Evolutionary conservation across 768 basidiomycete genomes (phyloP).

Genomic region (Epithele typhae): DNA sequence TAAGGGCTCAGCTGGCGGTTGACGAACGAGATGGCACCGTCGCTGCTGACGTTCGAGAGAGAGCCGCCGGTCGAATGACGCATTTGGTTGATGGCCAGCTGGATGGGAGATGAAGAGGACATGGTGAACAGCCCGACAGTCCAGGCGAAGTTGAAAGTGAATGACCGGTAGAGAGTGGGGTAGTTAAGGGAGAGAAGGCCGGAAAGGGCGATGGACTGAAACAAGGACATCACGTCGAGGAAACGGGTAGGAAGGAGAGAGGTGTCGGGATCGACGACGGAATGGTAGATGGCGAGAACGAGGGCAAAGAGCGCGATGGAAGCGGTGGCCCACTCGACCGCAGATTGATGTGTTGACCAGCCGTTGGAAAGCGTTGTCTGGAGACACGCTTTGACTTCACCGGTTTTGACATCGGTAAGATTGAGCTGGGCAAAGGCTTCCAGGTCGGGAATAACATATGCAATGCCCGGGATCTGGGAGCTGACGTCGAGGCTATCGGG

Average conservation of each 20-base stretch:
- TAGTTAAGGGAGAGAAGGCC: slow-evolving; percentile 85
- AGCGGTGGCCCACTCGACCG: slow-evolving; percentile 77
- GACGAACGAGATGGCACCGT: slow-evolving; percentile 67
- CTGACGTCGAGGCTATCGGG: slow-evolving; percentile 50
- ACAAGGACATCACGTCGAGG: slow-evolving; percentile 77
- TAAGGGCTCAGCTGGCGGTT: slow-evolving; percentile 82
- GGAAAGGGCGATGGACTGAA: slow-evolving; percentile 79
- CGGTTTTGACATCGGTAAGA: slow-evolving; percentile 63
- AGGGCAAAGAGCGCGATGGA: slow-evolving; percentile 60
- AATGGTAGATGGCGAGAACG: slow-evolving; percentile 49
- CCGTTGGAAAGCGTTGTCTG: slow-evolving; percentile 93
- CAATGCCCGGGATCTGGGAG: slow-evolving; percentile 66
- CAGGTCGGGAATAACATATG: slow-evolving; percentile 85
- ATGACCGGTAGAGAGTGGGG: slow-evolving; percentile 77
- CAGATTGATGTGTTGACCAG: slow-evolving; percentile 69
- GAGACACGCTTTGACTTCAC: slow-evolving; percentile 79
- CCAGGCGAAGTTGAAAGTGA: slow-evolving; percentile 87
- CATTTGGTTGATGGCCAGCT: slow-evolving; percentile 77
- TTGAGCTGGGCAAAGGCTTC: slow-evolving; percentile 85
- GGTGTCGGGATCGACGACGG: slow-evolving; percentile 48
- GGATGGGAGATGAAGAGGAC: slow-evolving; percentile 54
- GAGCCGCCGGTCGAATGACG: slow-evolving; percentile 78
- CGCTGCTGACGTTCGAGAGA: slow-evolving; percentile 52
- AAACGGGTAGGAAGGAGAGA: slow-evolving; percentile 70
- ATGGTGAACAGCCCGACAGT: slow-evolving; percentile 67